These are phyloP conservation scores for Salix suchowensis DNA, from an alignment of 345 rosid genomes.

Conservation along the genomic window DNA sequence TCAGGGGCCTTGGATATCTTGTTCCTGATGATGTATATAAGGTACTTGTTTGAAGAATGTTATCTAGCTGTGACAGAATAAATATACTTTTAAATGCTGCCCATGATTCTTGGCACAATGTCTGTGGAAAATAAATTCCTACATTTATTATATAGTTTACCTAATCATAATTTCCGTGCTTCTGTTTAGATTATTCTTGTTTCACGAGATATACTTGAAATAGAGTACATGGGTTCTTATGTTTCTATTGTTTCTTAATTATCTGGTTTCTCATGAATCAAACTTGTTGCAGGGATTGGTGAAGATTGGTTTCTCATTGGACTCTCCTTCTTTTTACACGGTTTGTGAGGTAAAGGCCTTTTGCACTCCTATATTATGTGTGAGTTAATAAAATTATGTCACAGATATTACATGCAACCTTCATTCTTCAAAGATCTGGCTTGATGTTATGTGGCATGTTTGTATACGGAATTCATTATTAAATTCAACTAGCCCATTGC, in stretches of 20 bases:
- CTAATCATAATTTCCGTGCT: background rate
- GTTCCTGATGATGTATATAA: conserved; percentile 46
- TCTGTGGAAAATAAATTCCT: background rate
- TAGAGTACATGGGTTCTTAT: background rate
- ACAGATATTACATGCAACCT: background rate
- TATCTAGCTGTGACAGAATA: background rate
- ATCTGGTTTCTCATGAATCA: conserved; percentile 8
- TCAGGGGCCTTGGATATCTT: conserved; percentile 60
- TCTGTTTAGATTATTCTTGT: background rate
- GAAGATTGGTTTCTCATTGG: conserved; percentile 60
- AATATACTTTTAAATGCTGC: conserved; percentile 1
- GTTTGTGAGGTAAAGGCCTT: conserved; percentile 51
- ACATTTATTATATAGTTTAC: background rate
- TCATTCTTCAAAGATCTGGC: background rate
- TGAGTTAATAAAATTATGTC: background rate
- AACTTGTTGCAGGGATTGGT: conserved; percentile 44
- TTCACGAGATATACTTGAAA: background rate
- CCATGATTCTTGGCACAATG: background rate
- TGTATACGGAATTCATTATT: background rate
- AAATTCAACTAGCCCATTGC: background rate
- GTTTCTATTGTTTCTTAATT: background rate
- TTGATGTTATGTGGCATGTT: background rate
- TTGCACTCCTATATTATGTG: background rate
- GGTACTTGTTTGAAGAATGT: conserved; percentile 30
- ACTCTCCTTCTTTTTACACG: conserved; percentile 61